A percentile compares a stretch with the other conserved stretches of the same genome.
These are phyloP conservation scores for Clitoria ternatea DNA, from an alignment of 306 rosid genomes.

Conservation along the genomic window DNA sequence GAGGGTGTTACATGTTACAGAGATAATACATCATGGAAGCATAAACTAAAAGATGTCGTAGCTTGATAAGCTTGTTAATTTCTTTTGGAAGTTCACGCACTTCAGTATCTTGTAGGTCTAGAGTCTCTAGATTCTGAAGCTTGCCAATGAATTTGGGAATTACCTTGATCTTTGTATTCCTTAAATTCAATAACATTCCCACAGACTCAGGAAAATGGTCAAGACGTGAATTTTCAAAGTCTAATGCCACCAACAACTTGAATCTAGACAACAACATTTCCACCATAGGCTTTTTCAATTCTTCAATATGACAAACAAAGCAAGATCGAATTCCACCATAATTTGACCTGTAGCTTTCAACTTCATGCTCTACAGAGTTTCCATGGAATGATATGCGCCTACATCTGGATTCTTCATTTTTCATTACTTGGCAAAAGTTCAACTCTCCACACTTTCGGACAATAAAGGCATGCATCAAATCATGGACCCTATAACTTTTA, in stretches of 20 bases:
- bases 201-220: not conserved
- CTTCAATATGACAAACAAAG: too few relatives aligned
- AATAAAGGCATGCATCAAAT: not conserved
- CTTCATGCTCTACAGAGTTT: too few relatives aligned
- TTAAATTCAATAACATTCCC: not conserved
- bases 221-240: not conserved
- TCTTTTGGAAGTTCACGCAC: not conserved
- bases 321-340: too few relatives aligned
- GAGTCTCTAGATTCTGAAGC: not conserved
- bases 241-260: not conserved
- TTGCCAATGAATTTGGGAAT: conserved; percentile 24
- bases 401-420: not conserved
- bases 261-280: not conserved
- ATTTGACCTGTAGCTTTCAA: too few relatives aligned
- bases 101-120: not conserved
- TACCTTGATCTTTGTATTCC: not conserved
- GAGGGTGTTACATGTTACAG: too few relatives aligned
- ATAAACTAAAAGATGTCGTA: not conserved
- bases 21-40: too few relatives aligned
- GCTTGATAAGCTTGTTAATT: not conserved
- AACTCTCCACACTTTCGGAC: not conserved
- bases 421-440: not conserved
- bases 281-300: too few relatives aligned
- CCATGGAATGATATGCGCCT: too few relatives aligned
- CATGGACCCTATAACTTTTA: not conserved